Evolutionary conservation across 108 stramenopile genomes (phyloP), one percentile per base, ranked within the genome.

Genomic region (Schizochytrium sp.): DNA sequence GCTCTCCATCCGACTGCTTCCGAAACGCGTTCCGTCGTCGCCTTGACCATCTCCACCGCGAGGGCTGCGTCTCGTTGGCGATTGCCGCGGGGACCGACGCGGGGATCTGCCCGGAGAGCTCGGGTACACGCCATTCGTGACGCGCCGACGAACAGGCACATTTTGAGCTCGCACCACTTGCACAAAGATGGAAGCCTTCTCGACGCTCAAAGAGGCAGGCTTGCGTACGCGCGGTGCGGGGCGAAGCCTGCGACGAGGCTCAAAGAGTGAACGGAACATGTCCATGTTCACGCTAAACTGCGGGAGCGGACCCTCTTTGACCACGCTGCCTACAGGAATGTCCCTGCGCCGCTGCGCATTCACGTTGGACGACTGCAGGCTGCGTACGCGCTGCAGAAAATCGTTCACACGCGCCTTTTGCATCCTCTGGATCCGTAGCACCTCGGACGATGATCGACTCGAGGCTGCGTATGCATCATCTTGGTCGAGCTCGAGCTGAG

Each of bases 141-240:
- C 87, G 19, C 21, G 23, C 6, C 88, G 48, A 51, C 90, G 87
- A 8, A 87, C 43, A 2, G 90, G 90, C 19, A 90, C 47, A 4
- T 90, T 90, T 57, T 44, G 60, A 5, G 90, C 90, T 10, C 87
- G 45, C n/a, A 90, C 88, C 14, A 90, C 88, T 72, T 90, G 90
- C 57, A 90, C 88, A 18, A 90, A 88, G 23, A 90, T 47, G 16
- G 58, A 28, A 18, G 87, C 87, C 44, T 88, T 34, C 48, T 71
- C 83, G 14, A 89, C 72, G 21, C 45, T 44, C n/a, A 90, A 55
- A 6, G 87, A 72, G 19, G 87, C 90, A 14, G 63, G 87, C 4
- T 71, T 71, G 41, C 87, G 87, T 0, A 28, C 4, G 1, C 21
- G 29, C 47, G 87, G 44, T 8, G 48, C 60, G 10, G 90, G 90